Evolutionary conservation across 805 yeast species (phyloP).

Genomic region (Candida ponderosae): DNA sequence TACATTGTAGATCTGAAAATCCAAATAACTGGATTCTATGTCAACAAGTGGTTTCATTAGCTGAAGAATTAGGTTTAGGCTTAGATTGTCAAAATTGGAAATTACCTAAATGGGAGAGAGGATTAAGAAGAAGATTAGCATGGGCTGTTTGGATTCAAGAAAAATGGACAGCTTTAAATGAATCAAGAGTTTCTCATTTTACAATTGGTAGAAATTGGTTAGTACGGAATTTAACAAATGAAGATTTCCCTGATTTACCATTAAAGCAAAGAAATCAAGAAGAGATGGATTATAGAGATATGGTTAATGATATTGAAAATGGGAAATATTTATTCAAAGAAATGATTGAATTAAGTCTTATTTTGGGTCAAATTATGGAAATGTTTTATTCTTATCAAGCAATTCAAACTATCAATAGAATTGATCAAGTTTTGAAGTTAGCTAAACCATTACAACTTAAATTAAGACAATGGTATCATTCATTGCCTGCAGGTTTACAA

Average conservation of each 20-base stretch:
- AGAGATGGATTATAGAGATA: slow-evolving; percentile 13
- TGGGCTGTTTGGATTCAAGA: slow-evolving; percentile 96
- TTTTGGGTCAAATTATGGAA: slow-evolving; percentile 64
- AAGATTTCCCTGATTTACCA: slow-evolving; percentile 74
- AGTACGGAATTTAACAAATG: slow-evolving; percentile 54
- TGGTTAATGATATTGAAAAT: slow-evolving; percentile 48
- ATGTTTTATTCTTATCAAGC: slow-evolving; percentile 68
- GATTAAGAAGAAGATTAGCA: slow-evolving; percentile 77
- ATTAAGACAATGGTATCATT: slow-evolving; percentile 71
- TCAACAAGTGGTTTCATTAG: slow-evolving; percentile 78
- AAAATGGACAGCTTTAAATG: slow-evolving; percentile 80
- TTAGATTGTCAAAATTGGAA: slow-evolving; percentile 89
- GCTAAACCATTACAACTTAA: slow-evolving; percentile 80
- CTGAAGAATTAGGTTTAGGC: slow-evolving; percentile 88
- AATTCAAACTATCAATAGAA: slow-evolving; percentile 42
- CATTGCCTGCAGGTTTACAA: slow-evolving; percentile 55
- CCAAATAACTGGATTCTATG: slow-evolving; percentile 78
- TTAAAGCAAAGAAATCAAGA: slow-evolving; percentile 11
- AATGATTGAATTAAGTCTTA: slow-evolving; percentile 57
- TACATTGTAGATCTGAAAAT: slow-evolving; percentile 52
- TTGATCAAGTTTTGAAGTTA: slow-evolving; percentile 59
- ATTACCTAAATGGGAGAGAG: slow-evolving; percentile 92
- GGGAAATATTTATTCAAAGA: slow-evolving; percentile 66
- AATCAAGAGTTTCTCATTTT: slow-evolving; percentile 79
- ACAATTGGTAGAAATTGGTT: slow-evolving; percentile 72